phyloP scores from a whole-genome alignment of 257 asterid genomes.

The Haberlea rhodopensis region DNA sequence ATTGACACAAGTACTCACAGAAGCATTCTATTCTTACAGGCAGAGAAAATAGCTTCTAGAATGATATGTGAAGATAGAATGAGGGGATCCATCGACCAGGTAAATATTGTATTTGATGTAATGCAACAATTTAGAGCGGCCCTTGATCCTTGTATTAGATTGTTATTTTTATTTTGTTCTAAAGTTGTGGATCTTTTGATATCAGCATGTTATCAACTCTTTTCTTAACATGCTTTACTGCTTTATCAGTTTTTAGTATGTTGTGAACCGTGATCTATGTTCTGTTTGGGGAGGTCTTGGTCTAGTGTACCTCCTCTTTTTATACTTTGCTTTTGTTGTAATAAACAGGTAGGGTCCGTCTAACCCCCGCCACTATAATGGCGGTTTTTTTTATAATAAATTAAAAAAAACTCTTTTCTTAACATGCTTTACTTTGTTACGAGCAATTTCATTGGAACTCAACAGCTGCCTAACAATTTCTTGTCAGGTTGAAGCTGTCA shows the following conservation, averaged over 20 bases:
- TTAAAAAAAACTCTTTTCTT: too few species aligned
- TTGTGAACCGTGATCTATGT: too few species aligned
- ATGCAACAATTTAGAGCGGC: neutral
- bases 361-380: too few species aligned
- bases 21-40: slow-evolving; percentile 47
- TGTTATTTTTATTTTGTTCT: slow-evolving; percentile 10
- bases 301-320: too few species aligned
- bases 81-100: slow-evolving; percentile 99
- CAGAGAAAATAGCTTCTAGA: slow-evolving; percentile 97
- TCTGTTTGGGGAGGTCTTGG: too few species aligned
- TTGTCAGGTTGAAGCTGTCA: slow-evolving; percentile 83
- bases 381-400: too few species aligned
- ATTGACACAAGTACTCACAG: neutral
- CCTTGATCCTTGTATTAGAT: slow-evolving; percentile 2
- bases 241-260: too few species aligned
- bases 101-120: slow-evolving; percentile 24
- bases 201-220: neutral
- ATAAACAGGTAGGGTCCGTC: too few species aligned
- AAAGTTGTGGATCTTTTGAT: slow-evolving; percentile 3
- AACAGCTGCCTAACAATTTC: slow-evolving; percentile 15
- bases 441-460: slow-evolving; percentile 8
- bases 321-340: too few species aligned
- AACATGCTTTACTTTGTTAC: slow-evolving; percentile 5
- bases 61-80: slow-evolving; percentile 96
- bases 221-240: too few species aligned